Evolutionary conservation across 257 asterid genomes (phyloP).

Genomic region (Solanum piurae): DNA sequence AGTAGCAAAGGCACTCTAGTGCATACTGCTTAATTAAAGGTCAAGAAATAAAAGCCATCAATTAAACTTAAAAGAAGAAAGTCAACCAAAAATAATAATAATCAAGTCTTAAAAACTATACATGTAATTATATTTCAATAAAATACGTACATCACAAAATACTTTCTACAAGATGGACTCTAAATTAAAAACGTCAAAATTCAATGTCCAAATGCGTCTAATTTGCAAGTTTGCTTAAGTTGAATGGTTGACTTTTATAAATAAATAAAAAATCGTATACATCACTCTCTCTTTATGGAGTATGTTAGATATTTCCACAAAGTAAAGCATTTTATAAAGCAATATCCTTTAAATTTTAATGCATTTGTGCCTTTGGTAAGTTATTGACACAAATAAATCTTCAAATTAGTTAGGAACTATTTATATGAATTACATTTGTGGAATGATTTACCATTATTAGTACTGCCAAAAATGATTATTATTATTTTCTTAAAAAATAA

Average conservation of each 20-base stretch:
- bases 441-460: not conserved
- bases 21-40: not conserved
- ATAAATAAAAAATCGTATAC: not conserved
- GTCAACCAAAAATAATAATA: not conserved
- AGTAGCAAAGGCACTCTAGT: not conserved
- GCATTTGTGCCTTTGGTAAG: not conserved
- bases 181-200: not conserved
- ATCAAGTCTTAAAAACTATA: not conserved
- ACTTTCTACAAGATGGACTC: not conserved
- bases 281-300: not conserved
- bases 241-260: constrained; percentile 10
- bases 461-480: not conserved
- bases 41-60: not conserved
- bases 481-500: not conserved
- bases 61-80: not conserved
- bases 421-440: not conserved
- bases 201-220: constrained; percentile 7
- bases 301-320: not conserved
- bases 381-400: too few relatives aligned
- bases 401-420: not conserved
- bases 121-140: not conserved
- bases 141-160: not conserved
- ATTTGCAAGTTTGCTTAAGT: not conserved
- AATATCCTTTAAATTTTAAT: not conserved
- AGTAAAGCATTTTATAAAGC: not conserved